Conservation (phyloP, 768 basidiomycete species). For the Amanita pseudoporphyria region DNA sequence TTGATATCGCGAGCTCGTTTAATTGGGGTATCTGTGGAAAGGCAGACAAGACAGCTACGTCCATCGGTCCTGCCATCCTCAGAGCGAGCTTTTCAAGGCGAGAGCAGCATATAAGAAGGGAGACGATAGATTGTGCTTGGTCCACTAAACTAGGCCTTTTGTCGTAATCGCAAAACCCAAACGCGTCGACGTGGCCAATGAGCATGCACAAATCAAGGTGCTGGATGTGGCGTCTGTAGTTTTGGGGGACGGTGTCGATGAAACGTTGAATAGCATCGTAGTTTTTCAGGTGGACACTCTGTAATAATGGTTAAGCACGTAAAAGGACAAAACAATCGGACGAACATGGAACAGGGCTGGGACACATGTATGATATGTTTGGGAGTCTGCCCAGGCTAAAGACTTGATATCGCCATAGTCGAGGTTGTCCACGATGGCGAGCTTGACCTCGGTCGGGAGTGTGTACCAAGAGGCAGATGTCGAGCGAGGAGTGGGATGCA, state of each 20-base stretch:
- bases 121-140: slow-evolving; percentile 36
- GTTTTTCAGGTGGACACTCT: slow-evolving; percentile 42
- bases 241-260: slow-evolving; percentile 43
- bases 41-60: slow-evolving; percentile 36
- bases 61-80: slow-evolving; percentile 37
- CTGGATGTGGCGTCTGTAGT: slow-evolving; percentile 42
- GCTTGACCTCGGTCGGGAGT: slow-evolving; percentile 61
- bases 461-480: slow-evolving; percentile 31
- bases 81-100: slow-evolving; percentile 40
- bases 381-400: slow-evolving; percentile 38
- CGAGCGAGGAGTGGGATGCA: neutral
- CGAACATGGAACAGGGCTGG: slow-evolving; percentile 51
- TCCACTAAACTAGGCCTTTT: slow-evolving; percentile 7
- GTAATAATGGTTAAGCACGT: slow-evolving; percentile 11
- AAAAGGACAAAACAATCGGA: slow-evolving; percentile 7
- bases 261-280: slow-evolving; percentile 41
- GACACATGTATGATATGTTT: slow-evolving; percentile 45
- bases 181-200: slow-evolving; percentile 11
- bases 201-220: slow-evolving; percentile 40
- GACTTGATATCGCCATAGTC: slow-evolving; percentile 31
- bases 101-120: slow-evolving; percentile 39
- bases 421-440: slow-evolving; percentile 44
- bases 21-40: slow-evolving; percentile 37
- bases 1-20: slow-evolving; percentile 36
- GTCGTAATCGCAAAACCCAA: slow-evolving; percentile 13